phyloP scores from a whole-genome alignment of 768 basidiomycete genomes.

The Peribolospora baueri region DNA sequence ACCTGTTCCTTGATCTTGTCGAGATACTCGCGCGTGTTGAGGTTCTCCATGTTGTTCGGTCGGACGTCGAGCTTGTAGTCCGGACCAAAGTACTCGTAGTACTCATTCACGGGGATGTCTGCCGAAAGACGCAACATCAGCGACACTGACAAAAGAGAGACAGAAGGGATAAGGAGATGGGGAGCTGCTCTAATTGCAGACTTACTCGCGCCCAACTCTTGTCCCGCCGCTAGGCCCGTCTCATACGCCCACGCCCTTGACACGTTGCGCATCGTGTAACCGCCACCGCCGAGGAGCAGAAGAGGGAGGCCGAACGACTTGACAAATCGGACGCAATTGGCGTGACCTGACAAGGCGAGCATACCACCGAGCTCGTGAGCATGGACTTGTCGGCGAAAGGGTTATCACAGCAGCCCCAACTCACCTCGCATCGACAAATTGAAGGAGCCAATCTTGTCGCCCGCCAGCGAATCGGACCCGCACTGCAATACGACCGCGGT shows the following conservation, averaged over 20 bases:
- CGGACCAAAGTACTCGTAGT: constrained; percentile 97
- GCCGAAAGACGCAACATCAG: not conserved
- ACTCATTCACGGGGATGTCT: constrained; percentile 97
- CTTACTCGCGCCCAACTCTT: constrained; percentile 43
- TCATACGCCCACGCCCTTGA: constrained; percentile 94
- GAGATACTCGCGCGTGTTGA: constrained; percentile 79
- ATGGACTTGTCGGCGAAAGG: not conserved
- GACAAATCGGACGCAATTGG: constrained; percentile 88
- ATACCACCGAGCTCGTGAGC: too few relatives aligned
- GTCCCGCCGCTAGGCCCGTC: constrained; percentile 91
- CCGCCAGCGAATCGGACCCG: constrained; percentile 86
- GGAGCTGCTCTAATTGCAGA: not conserved
- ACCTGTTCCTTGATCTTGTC: constrained; percentile 80
- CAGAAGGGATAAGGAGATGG: not conserved
- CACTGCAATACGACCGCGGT: constrained; percentile 91
- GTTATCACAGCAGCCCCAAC: not conserved
- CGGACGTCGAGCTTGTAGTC: constrained; percentile 90
- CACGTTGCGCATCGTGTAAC: constrained; percentile 95
- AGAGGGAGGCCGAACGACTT: constrained; percentile 87
- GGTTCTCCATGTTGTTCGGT: constrained; percentile 77
- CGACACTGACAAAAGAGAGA: not conserved
- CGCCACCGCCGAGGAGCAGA: constrained; percentile 85
- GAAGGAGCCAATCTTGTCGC: constrained; percentile 84
- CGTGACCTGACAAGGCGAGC: constrained; percentile 40
- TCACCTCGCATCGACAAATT: constrained; percentile 86